phyloP scores from a whole-genome alignment of 495 filamentous ascomycete species.

The Daldinia childiae region DNA sequence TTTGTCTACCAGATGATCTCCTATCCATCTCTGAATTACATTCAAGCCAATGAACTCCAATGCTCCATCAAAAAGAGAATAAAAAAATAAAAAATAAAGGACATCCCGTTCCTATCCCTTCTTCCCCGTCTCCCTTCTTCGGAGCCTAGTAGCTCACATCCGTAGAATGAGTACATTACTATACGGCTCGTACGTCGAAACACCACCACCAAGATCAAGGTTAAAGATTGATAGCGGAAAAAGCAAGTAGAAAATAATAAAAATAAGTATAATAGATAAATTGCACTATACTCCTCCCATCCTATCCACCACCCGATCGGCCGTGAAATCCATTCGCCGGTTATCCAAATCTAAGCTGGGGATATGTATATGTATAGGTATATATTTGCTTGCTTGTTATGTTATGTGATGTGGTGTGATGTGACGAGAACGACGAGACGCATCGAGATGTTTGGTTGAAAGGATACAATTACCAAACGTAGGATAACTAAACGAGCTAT shows the following conservation, averaged over 20 bases:
- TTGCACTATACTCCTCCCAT: slow-evolving; percentile 24
- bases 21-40: slow-evolving; percentile 16
- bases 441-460: neutral
- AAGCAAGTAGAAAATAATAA: slow-evolving; percentile 12
- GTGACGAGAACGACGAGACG: neutral
- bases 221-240: slow-evolving; percentile 5
- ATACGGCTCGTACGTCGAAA: slow-evolving; percentile 3
- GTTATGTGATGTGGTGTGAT: neutral
- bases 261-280: slow-evolving; percentile 5
- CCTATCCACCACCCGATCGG: slow-evolving; percentile 16
- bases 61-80: slow-evolving; percentile 20
- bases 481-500: neutral
- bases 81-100: slow-evolving; percentile 2
- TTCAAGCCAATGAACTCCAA: slow-evolving; percentile 27
- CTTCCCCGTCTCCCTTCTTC: slow-evolving; percentile 1
- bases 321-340: slow-evolving; percentile 43
- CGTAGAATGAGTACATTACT: neutral
- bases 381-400: slow-evolving; percentile 21
- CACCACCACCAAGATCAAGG: neutral
- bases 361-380: slow-evolving; percentile 18
- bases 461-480: neutral
- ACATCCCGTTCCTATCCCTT: neutral
- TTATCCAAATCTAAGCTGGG: slow-evolving; percentile 41
- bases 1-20: slow-evolving; percentile 32
- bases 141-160: slow-evolving; percentile 10